Conservation (phyloP, 1,284 basidiomycete species). For the Melanopsichium pennsylvanicum region DNA sequence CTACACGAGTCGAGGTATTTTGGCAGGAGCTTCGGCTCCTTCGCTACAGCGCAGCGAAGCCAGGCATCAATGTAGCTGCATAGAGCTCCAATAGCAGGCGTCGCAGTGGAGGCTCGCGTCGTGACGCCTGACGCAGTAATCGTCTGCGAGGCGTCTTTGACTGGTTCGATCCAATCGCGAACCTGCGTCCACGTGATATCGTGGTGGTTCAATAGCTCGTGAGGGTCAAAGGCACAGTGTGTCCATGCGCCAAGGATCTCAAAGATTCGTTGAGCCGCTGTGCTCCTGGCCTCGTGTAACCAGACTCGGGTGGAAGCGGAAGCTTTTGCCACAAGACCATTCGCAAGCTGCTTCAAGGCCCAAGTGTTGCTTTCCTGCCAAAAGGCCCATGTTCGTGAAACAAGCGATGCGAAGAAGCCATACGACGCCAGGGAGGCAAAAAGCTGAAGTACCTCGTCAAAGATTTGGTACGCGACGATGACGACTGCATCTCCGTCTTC, state of each 20-base stretch:
- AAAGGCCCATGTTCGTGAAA: slow-evolving; percentile 65
- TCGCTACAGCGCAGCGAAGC: slow-evolving; percentile 23
- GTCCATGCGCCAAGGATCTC: slow-evolving; percentile 77
- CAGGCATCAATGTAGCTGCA: slow-evolving; percentile 29
- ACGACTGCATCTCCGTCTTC: slow-evolving; percentile 67
- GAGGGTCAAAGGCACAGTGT: slow-evolving; percentile 84
- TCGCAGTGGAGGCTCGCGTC: neutral
- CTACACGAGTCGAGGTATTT: slow-evolving; percentile 13
- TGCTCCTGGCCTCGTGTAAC: slow-evolving; percentile 12
- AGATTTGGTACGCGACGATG: slow-evolving; percentile 58
- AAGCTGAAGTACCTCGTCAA: slow-evolving; percentile 69
- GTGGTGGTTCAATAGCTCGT: slow-evolving; percentile 82
- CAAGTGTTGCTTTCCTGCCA: slow-evolving; percentile 40
- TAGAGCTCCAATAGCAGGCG: slow-evolving; percentile 21
- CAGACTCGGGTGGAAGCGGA: slow-evolving; percentile 1
- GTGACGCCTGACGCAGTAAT: neutral
- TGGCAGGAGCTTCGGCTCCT: slow-evolving; percentile 22
- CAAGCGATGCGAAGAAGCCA: slow-evolving; percentile 76
- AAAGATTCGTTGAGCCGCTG: slow-evolving; percentile 58
- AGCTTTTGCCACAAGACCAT: neutral
- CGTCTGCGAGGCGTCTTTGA: slow-evolving; percentile 11
- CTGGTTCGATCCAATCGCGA: slow-evolving; percentile 72
- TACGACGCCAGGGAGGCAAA: slow-evolving; percentile 78
- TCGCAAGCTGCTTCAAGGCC: slow-evolving; percentile 21
- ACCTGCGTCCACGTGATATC: slow-evolving; percentile 90